Evolutionary conservation across 768 basidiomycete genomes (phyloP), one percentile per base, ranked within the genome.

Genomic region (Termitomyces sp.): DNA sequence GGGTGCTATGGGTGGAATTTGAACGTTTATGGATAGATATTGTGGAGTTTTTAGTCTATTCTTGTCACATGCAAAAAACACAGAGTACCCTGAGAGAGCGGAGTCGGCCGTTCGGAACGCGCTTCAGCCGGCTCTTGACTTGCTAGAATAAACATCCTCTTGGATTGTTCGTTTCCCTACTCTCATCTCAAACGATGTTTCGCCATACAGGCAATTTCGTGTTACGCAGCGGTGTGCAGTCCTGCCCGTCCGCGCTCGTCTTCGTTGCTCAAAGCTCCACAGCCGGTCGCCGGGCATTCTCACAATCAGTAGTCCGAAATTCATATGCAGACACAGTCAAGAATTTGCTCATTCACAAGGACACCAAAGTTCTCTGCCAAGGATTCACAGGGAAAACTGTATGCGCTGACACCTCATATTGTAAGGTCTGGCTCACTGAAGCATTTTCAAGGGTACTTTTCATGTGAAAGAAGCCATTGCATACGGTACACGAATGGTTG

Each of bases 401-500:
- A 62, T 62, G 83, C 63, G 12, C 45, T 35, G 22, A 7, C 6
- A 21, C 14, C 21, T 58, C n/a, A 40, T 26, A 44, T 34, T 17
- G 21, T 4, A 37, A 55, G 22, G 15, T 49, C 2, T 42, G n/a
- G 51, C 43, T 58, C 22, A 50, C 42, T 28, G 17, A 50, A 22
- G 24, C 45, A 12, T 24, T 37, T 8, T 52, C 41, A 58, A 91
- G 96, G 97, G 89, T 60, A 98, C 97, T 64, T 99, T 99, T 82
- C 97, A 99, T 77, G 84, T 85, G 58, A 87, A 79, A 65, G 93
- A 98, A 71, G 95, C 97, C 37, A 71, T 98, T 59, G 93, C 84
- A 48, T 99, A 91, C 67, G 96, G 97, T 19, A 98, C 96, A 56
- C 90, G 87, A 58, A 96, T 98, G 90, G 92, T 99, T 55, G 97